phyloP scores from a whole-genome alignment of 192 early-diverging fungal genomes.

The Mortierella hygrophila region DNA sequence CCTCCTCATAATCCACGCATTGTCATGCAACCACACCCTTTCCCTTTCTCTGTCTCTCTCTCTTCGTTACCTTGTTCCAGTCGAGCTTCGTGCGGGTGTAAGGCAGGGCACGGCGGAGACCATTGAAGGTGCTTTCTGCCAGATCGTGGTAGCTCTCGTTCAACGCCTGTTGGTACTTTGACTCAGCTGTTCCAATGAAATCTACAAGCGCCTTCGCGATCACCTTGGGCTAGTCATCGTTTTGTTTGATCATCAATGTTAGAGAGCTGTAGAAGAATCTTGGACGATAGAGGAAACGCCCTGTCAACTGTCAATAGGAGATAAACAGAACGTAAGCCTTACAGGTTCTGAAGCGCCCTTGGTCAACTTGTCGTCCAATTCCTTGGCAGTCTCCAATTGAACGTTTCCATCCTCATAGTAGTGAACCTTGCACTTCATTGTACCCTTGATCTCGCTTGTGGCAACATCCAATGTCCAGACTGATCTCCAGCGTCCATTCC shows the following conservation, averaged over 20 bases:
- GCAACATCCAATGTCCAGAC: slow-evolving; percentile 79
- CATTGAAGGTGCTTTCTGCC: slow-evolving; percentile 91
- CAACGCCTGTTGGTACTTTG: slow-evolving; percentile 85
- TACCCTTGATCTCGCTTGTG: slow-evolving; percentile 74
- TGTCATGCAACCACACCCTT: no score
- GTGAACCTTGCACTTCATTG: slow-evolving; percentile 87
- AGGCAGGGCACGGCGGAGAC: slow-evolving; percentile 89
- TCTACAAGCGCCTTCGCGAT: slow-evolving; percentile 67
- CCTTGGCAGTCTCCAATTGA: slow-evolving; percentile 88
- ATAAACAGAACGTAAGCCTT: slow-evolving; percentile 9
- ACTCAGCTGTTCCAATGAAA: slow-evolving; percentile 78
- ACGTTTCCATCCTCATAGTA: slow-evolving; percentile 99
- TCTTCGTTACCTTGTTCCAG: slow-evolving; percentile 79
- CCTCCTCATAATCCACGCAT: no score
- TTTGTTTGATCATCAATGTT: not conserved
- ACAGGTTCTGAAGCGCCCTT: slow-evolving; percentile 42
- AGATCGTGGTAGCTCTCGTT: slow-evolving; percentile 86
- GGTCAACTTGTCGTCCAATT: slow-evolving; percentile 63
- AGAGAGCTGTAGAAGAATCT: not conserved
- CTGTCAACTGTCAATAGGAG: not conserved
- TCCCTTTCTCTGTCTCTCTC: not conserved
- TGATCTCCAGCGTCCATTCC: slow-evolving; percentile 95
- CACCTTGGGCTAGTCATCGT: slow-evolving; percentile 20
- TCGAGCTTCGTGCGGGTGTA: slow-evolving; percentile 94
- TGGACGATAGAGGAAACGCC: not conserved